Base-by-base conservation (phyloP, 1,284 basidiomycete genomes). In the Malassezia nana region DNA sequence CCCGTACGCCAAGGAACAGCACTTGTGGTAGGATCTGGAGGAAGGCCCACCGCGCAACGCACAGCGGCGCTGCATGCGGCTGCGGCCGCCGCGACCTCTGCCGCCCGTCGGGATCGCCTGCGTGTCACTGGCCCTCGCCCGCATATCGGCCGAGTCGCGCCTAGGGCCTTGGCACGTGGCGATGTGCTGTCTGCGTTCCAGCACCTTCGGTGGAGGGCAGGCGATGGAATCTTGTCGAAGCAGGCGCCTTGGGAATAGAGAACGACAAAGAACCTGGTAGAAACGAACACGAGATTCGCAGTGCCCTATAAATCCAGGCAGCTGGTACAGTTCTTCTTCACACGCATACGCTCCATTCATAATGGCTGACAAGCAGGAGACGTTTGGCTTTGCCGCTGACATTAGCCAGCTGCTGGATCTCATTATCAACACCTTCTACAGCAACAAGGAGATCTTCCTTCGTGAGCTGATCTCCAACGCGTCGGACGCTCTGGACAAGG, bases 401-500 rank as follows among this genome's bases (percentile, higher is more conserved):
- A 68, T 70, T 60, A 65, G 63, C 58, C 66, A 72, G 61, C 60
- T 74, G 58, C 55, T 74, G 52, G 71, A 74, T 57, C 61, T 74
- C 56, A 72, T 74, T 57, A 67, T 72, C 69, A 73, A 73, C 69
- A 70, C 71, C 38, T 70, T 73, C 66, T 73, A 73, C 68, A 62
- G 60, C 25, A 67, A 67, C 65, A 71, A 72, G 65, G 67, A 70
- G 31, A 68, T 70, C 44, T 70, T 70, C 67, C 63, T 74, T 52
- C 69, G 71, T 59, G 71, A 74, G 59, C 62, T 72, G 61, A 72
- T 73, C 60, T 72, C 71, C 47, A 72, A 71, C 63, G 67, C 71
- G 12, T 72, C 69, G 28, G 71, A 74, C 62, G 71, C 71, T 22
- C 60, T 74, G 43, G 71, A 74, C 66, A 74, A 74, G 64, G 67